phyloP scores from a whole-genome alignment of 257 asterid genomes.

The Plantago major region DNA sequence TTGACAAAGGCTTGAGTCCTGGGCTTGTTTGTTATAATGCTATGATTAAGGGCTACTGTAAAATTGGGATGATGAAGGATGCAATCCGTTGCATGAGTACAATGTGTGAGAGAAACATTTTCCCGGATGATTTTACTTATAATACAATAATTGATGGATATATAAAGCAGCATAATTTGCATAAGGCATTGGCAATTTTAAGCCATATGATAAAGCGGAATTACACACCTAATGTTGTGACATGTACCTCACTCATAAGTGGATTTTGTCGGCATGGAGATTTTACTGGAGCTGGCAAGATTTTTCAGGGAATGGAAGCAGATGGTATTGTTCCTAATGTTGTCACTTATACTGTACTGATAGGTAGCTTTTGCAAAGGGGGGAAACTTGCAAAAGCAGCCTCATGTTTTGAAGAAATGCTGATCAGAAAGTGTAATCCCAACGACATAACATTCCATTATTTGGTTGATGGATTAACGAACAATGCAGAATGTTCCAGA shows the following conservation, averaged over 20 bases:
- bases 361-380: constrained; percentile 69
- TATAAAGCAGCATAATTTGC: constrained; percentile 60
- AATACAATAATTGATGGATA: constrained; percentile 83
- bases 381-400: constrained; percentile 65
- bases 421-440: constrained; percentile 61
- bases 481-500: constrained; percentile 22
- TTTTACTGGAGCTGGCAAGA: constrained; percentile 46
- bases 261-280: constrained; percentile 69
- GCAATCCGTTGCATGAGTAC: constrained; percentile 52
- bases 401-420: constrained; percentile 67
- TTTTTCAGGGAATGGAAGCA: constrained; percentile 50
- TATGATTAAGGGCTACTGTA: constrained; percentile 88
- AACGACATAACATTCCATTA: constrained; percentile 72
- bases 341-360: constrained; percentile 70
- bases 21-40: constrained; percentile 81
- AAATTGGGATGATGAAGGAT: constrained; percentile 61
- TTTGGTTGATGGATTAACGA: constrained; percentile 70
- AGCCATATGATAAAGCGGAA: constrained; percentile 47
- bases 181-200: constrained; percentile 52
- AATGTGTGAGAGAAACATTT: constrained; percentile 46
- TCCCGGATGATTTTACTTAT: constrained; percentile 71
- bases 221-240: constrained; percentile 52
- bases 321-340: constrained; percentile 65
- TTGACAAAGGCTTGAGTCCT: constrained; percentile 45
- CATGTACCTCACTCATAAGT: constrained; percentile 60